A percentile compares a stretch with the other conserved stretches of the same genome.
These are phyloP conservation scores for Vanrija pseudolonga DNA, from an alignment of 1,284 basidiomycete genomes.

Conservation along the genomic window DNA sequence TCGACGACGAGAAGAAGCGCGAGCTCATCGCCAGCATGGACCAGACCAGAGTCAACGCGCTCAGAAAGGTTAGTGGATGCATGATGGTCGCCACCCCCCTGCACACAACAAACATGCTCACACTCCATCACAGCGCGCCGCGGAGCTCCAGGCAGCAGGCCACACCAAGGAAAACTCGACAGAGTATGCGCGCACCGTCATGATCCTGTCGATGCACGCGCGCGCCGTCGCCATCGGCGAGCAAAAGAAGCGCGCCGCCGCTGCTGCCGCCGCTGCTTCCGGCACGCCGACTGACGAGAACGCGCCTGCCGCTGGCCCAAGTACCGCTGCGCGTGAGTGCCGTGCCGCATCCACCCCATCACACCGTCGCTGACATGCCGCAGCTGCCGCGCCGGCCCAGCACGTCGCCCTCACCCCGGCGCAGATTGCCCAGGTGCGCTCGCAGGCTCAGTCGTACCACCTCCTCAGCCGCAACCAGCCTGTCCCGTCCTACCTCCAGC, in stretches of 20 bases:
- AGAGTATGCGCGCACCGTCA: constrained; percentile 33
- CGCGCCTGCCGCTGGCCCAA: constrained; percentile 14
- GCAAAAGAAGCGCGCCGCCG: constrained; percentile 16
- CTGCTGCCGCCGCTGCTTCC: constrained; percentile 3
- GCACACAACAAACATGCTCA: constrained; percentile 1
- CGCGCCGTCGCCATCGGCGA: constrained; percentile 32
- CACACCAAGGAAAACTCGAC: constrained; percentile 37
- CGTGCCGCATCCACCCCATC: background rate
- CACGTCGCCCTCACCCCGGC: constrained; percentile 65
- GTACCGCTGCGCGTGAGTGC: constrained; percentile 13
- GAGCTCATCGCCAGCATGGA: constrained; percentile 40
- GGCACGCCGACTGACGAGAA: background rate
- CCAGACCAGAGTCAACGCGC: constrained; percentile 17
- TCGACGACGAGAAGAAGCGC: constrained; percentile 39
- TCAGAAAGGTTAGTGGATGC: constrained; percentile 32
- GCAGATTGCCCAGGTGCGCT: constrained; percentile 77
- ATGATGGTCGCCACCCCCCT: constrained; percentile 1
- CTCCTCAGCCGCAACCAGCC: constrained; percentile 73
- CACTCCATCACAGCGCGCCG: constrained; percentile 24
- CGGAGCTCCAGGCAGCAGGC: constrained; percentile 38
- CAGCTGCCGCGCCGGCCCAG: constrained; percentile 17
- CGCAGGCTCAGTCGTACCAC: constrained; percentile 88
- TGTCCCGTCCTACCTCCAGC: constrained; percentile 73
- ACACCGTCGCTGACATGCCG: constrained; percentile 1
- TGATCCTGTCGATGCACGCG: constrained; percentile 37